Evolutionary conservation across 345 rosid species (phyloP).

Genomic region (Syzygium jambos): DNA sequence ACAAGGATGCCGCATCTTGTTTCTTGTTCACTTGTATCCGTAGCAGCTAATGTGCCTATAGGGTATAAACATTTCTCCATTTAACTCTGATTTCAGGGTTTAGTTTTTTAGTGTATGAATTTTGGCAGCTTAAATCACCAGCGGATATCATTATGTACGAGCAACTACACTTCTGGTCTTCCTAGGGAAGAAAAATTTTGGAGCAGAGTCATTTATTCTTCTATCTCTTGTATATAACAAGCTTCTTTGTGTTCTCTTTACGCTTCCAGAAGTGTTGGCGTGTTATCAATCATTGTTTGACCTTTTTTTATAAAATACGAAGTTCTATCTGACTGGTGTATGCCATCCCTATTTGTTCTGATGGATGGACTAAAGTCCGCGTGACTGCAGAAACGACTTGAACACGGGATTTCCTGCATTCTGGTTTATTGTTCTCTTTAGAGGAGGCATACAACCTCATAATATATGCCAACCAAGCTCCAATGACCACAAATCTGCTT

Average conservation of each 20-base stretch:
- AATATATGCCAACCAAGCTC: neutral
- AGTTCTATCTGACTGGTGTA: neutral
- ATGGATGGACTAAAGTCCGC: neutral
- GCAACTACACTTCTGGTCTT: neutral
- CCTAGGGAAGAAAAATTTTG: neutral
- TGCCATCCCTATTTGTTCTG: neutral
- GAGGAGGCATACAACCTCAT: neutral
- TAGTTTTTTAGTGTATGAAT: neutral
- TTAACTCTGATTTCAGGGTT: neutral
- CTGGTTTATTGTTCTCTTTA: too few species aligned
- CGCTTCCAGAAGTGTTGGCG: neutral
- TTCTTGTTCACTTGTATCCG: neutral
- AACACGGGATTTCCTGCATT: neutral
- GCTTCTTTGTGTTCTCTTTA: neutral
- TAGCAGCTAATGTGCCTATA: neutral
- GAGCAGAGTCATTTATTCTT: neutral
- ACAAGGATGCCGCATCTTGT: neutral
- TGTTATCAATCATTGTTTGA: neutral
- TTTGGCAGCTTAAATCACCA: neutral
- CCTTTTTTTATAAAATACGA: neutral
- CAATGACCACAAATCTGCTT: neutral
- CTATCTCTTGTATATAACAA: neutral
- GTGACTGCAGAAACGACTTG: neutral
- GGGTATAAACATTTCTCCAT: neutral
- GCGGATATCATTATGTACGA: neutral